phyloP scores from a whole-genome alignment of 2,329 filamentous ascomycete species.

The Trichoderma koningiopsis region DNA sequence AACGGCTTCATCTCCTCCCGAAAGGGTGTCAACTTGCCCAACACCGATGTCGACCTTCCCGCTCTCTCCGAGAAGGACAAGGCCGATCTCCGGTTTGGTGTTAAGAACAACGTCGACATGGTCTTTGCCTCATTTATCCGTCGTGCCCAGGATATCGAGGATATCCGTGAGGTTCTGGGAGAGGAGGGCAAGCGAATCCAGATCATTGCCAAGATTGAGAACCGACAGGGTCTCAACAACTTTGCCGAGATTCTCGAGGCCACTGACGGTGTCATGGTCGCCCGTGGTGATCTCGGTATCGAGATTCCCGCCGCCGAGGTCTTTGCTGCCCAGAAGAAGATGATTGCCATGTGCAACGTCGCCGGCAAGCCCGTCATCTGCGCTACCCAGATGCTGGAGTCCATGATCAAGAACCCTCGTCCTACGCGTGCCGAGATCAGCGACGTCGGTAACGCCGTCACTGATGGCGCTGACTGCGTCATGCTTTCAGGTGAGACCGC shows the following conservation, averaged over 20 bases:
- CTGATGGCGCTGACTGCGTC: constrained; percentile 97
- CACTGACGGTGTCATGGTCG: constrained; percentile 99
- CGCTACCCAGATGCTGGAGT: constrained; percentile 99
- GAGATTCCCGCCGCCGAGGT: constrained; percentile 98
- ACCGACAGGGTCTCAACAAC: constrained; percentile 99
- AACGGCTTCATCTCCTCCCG: constrained; percentile 98
- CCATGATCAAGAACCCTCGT: constrained; percentile 99
- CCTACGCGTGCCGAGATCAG: constrained; percentile 98
- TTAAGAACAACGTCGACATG: constrained; percentile 99
- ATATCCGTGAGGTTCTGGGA: constrained; percentile 90
- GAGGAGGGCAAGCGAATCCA: constrained; percentile 94
- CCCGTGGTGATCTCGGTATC: constrained; percentile 92
- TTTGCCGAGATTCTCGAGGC: constrained; percentile 94
- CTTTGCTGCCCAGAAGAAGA: constrained; percentile 99
- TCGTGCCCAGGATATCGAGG: constrained; percentile 85
- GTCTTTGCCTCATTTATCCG: constrained; percentile 98
- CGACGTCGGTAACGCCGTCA: constrained; percentile 96
- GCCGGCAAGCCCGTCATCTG: constrained; percentile 98
- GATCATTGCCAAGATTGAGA: constrained; percentile 99
- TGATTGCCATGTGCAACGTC: constrained; percentile 99
- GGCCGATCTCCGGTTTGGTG: constrained; percentile 88
- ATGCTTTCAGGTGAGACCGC: constrained; percentile 99
- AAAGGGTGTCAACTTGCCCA: constrained; percentile 99
- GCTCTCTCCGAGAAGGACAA: constrained; percentile 98
- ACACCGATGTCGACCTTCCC: constrained; percentile 97